Percentiles rank a stretch among this genome's conserved stretches.
Conservation (phyloP, 805 yeast genomes). For the Candida ovalis region DNA sequence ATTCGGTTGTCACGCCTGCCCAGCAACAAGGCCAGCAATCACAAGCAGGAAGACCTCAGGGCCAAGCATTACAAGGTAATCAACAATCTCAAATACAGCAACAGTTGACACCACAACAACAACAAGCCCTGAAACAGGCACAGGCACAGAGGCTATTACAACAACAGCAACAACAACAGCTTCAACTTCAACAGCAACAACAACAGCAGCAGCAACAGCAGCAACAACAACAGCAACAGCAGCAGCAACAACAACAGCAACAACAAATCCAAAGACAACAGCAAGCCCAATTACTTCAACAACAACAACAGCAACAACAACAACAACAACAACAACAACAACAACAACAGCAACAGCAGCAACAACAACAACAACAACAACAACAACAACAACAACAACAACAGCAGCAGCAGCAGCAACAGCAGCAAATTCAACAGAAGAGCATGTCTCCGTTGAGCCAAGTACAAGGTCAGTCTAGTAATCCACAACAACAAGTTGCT, state of each 20-base stretch:
- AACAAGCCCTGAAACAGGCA: neutral
- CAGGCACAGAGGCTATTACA: constrained; percentile 8
- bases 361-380: constrained; percentile 11
- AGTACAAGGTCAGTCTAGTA: constrained; percentile 4
- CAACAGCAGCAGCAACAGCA: constrained; percentile 32
- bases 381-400: constrained; percentile 8
- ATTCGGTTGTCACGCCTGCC: neutral
- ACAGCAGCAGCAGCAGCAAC: constrained; percentile 3
- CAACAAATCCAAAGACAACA: constrained; percentile 17
- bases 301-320: constrained; percentile 19
- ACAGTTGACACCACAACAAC: constrained; percentile 6
- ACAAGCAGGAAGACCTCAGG: neutral
- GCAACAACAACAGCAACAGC: constrained; percentile 10
- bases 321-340: constrained; percentile 12
- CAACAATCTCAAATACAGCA: constrained; percentile 14
- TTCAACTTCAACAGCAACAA: constrained; percentile 36
- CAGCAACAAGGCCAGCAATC: constrained; percentile 1
- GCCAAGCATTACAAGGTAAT: constrained; percentile 2
- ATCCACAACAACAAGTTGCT: constrained; percentile 7
- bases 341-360: constrained; percentile 11
- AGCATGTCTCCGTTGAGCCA: constrained; percentile 5
- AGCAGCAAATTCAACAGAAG: constrained; percentile 5
- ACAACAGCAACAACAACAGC: constrained; percentile 13
- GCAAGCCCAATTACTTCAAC: constrained; percentile 24
- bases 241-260: constrained; percentile 11